A percentile compares a stretch with the other conserved stretches of the same genome.
phyloP scores from a whole-genome alignment of 139 green algal genomes.

The Diplosphaera chodatii region DNA sequence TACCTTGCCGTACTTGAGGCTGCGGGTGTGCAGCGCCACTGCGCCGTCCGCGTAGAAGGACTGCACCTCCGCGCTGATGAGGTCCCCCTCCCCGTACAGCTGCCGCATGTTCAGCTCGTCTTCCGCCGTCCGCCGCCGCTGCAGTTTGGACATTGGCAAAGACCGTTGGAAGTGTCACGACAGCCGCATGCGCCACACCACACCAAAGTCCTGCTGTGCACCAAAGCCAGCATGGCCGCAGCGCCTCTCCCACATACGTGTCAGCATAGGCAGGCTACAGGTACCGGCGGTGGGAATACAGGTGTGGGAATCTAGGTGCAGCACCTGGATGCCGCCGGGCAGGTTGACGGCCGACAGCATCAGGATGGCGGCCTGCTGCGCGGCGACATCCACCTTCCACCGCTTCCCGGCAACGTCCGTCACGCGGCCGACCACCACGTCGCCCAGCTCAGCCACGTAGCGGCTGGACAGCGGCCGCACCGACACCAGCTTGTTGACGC shows the following conservation, averaged over 20 bases:
- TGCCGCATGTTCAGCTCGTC: slow-evolving; percentile 86
- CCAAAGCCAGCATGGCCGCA: too few relatives aligned
- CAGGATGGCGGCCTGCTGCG: slow-evolving; percentile 58
- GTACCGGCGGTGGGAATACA: too few relatives aligned
- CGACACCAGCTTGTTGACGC: slow-evolving; percentile 79
- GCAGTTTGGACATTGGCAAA: slow-evolving; percentile 2
- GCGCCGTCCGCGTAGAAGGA: slow-evolving; percentile 62
- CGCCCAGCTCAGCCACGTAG: slow-evolving; percentile 69
- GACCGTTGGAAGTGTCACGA: too few relatives aligned
- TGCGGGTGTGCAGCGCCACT: slow-evolving; percentile 78
- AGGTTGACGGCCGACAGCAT: slow-evolving; percentile 78
- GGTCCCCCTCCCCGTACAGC: slow-evolving; percentile 74
- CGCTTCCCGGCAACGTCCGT: slow-evolving; percentile 67
- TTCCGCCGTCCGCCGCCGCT: slow-evolving; percentile 74
- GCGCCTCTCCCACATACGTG: too few relatives aligned
- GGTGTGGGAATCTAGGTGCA: too few relatives aligned
- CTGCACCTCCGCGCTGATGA: slow-evolving; percentile 85
- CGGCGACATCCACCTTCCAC: slow-evolving; percentile 75
- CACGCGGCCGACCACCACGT: slow-evolving; percentile 78
- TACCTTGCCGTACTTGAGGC: slow-evolving; percentile 76
- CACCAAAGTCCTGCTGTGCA: too few relatives aligned
- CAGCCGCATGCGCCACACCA: too few relatives aligned
- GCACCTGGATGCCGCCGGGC: slow-evolving; percentile 67
- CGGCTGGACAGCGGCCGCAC: slow-evolving; percentile 47
- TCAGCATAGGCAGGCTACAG: too few relatives aligned